These are phyloP conservation scores for Piloderma croceum DNA, from an alignment of 768 basidiomycete genomes.

Conservation along the genomic window DNA sequence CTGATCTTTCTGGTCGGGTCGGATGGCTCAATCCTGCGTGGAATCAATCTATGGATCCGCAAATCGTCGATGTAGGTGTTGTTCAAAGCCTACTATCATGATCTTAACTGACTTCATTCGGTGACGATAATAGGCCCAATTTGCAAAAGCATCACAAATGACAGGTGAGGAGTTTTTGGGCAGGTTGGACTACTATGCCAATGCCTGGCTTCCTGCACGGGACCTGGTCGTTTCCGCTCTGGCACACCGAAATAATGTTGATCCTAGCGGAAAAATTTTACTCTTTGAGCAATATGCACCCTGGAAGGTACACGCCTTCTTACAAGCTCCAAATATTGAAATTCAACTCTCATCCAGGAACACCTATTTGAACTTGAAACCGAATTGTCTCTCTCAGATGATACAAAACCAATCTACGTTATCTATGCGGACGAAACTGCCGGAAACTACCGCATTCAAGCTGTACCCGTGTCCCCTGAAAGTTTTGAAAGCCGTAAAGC, in stretches of 20 bases:
- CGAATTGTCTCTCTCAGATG: constrained; percentile 39
- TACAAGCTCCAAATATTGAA: not conserved
- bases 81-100: not conserved
- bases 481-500: constrained; percentile 90
- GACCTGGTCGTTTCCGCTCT: constrained; percentile 63
- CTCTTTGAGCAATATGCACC: constrained; percentile 76
- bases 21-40: constrained; percentile 83
- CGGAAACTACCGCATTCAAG: constrained; percentile 86
- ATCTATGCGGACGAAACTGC: constrained; percentile 82
- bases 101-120: constrained; percentile 8
- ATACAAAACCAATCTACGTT: constrained; percentile 69
- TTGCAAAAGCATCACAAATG: constrained; percentile 72
- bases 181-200: constrained; percentile 74
- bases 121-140: constrained; percentile 48
- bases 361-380: constrained; percentile 87
- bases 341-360: constrained; percentile 45
- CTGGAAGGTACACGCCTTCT: constrained; percentile 62
- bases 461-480: constrained; percentile 75
- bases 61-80: constrained; percentile 63
- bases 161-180: constrained; percentile 82
- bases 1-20: constrained; percentile 83
- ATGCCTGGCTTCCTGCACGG: constrained; percentile 90
- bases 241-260: constrained; percentile 48
- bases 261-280: constrained; percentile 72
- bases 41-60: constrained; percentile 74